Base-by-base conservation (phyloP, 441 rosid species). In the Jatropha podagrica region DNA sequence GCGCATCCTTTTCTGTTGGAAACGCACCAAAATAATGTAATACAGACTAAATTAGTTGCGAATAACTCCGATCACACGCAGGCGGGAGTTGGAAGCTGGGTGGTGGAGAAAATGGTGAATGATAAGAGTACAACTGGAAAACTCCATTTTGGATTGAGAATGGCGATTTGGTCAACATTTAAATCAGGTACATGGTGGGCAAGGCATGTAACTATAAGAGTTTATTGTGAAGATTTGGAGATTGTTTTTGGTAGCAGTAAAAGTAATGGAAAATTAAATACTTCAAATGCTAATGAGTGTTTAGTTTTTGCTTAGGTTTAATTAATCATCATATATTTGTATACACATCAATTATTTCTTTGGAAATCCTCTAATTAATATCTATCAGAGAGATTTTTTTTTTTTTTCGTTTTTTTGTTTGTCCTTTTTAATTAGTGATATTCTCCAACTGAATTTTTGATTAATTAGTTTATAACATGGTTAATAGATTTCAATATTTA, bases 121-220 rank as follows among this genome's bases (percentile, higher is more conserved):
- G 89, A 73, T 0, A 73, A 86, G 18, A 86, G 82, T 68, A 10
- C 49, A 0, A 65, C 71, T 0, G 92, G 96, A 6, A 54, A 59
- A 7, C 80, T 95, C 37, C 75, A 32, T 58, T 91, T 93, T 73
- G 68, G 78, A 27, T n/a, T 88, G 65, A 88, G 48, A 80, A 38
- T 91, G 65, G 2, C 13, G 12, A 76, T 88, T 2, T 64, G 27
- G 78, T 84, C 88, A 9, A 77, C 76, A 37, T 88, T 85, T 70
- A 84, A 77, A 58, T 89, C 91, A 23, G 93, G 89, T 4, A 76
- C 82, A 23, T 86, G 87, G 83, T 79, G 88, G 82, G 75, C 84
- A 32, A 83, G 92, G 68, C 76, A 84, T 61, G 60, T 87, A 66
- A 0, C 9, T 44, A 65, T 90, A 65, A 82, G 75, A 74, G 86